Evolutionary conservation across 164 flowering plant genomes (phyloP), one percentile per base, ranked within the genome.

Genomic region (Platanus orientalis): DNA sequence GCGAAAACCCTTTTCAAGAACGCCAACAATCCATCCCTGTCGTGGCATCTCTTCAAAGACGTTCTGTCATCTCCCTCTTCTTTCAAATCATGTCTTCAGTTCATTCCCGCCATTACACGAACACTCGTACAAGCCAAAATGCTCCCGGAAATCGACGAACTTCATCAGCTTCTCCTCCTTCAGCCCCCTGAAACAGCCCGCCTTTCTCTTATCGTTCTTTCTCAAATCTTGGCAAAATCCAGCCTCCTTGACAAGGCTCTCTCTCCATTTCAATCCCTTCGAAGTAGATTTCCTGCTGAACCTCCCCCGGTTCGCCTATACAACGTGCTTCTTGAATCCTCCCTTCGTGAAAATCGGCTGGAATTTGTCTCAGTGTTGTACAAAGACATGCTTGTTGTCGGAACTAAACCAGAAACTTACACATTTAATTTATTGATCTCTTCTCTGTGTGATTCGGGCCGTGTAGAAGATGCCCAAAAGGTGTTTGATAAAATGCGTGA

Each of bases 401-500:
- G 85, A 63, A 75, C 81, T 44, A 32, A 64, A 0, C 97, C 92
- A 0, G 78, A 91, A 52, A 86, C 93, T 55, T 89, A 81, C 64
- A 94, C 97, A 20, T 79, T 84, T 27, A 94, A 94, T 64, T 71
- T 89, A 21, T 61, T 94, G 80, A 87, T 91, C 9, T 3, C 62
- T 2, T 79, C 72, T 21, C 60, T 89, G 14, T 83, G 95, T 67
- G 85, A 91, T 67, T 79, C 73, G 24, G 93, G 88, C 24, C 72
- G 74, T 54, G 61, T 94, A 69, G 80, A 70, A 13, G 87, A 83
- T 64, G 99, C 97, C 19, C 77, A 76, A 26, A 64, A 78, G 36
- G 27, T 94, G 96, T 81, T 87, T 58, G 99, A 91, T 69, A 85
- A 69, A 83, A 94, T 94, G 97, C 64, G 73, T 45, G 73, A 75